Conservation (phyloP, 108 stramenopile species). For the Nannochloropsis oceanica region DNA sequence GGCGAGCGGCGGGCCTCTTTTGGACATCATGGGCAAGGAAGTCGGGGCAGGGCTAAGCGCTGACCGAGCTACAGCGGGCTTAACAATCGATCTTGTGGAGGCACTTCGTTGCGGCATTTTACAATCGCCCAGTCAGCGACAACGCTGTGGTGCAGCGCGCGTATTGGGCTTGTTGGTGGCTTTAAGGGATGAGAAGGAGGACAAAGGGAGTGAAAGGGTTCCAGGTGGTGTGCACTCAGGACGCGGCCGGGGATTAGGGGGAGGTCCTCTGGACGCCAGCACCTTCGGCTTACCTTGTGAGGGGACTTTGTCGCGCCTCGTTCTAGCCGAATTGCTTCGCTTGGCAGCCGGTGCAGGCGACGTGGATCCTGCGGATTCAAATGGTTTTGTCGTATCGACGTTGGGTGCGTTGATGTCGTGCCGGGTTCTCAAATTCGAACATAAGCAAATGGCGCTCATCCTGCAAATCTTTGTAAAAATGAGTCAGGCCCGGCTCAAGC, state of each 20-base stretch:
- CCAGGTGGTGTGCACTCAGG: neutral
- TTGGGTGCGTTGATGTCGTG: neutral
- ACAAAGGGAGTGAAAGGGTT: neutral
- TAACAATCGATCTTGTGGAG: neutral
- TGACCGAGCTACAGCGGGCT: neutral
- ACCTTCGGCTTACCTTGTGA: neutral
- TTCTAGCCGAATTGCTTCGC: neutral
- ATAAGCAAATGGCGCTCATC: neutral
- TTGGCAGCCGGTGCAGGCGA: neutral
- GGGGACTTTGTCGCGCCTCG: neutral
- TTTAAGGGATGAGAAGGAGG: neutral
- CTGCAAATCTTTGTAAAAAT: neutral
- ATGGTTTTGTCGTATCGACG: neutral
- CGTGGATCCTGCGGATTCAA: neutral
- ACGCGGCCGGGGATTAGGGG: neutral
- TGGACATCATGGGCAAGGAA: neutral
- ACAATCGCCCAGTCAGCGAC: neutral
- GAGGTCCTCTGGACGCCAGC: neutral
- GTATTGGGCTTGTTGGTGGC: neutral
- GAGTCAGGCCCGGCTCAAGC: neutral
- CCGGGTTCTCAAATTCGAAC: neutral
- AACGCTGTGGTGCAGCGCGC: neutral
- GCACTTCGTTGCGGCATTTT: neutral
- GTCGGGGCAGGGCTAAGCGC: neutral
- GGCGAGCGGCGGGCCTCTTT: neutral